Percentiles rank a stretch among this genome's conserved stretches.
These are phyloP conservation scores for Danielia oregonensis DNA, from an alignment of 805 yeast genomes.

Conservation along the genomic window DNA sequence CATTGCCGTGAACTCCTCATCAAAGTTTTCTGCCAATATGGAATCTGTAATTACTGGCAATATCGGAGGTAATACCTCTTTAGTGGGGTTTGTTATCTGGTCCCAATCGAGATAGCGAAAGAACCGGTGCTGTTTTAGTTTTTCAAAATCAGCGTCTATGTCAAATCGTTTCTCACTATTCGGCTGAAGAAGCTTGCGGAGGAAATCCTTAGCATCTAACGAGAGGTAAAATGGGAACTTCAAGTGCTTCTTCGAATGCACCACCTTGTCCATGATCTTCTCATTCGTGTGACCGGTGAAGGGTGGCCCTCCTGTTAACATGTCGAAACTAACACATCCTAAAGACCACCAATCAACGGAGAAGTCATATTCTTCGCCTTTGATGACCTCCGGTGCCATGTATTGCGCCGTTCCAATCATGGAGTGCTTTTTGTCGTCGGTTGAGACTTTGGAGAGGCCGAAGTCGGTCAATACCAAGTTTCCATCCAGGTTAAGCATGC, in stretches of 20 bases:
- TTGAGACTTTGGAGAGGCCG: conserved; percentile 38
- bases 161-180: conserved; percentile 58
- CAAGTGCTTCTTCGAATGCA: conserved; percentile 53
- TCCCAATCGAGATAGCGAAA: conserved; percentile 78
- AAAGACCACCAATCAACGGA: conserved; percentile 92
- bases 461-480: conserved; percentile 43
- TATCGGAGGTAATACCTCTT: conserved; percentile 63
- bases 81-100: conserved; percentile 46
- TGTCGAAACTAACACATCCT: conserved; percentile 77
- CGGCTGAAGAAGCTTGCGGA: conserved; percentile 62
- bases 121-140: conserved; percentile 62
- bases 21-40: conserved; percentile 79
- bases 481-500: conserved; percentile 40
- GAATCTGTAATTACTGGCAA: conserved; percentile 82
- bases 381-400: conserved; percentile 86
- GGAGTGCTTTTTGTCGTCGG: conserved; percentile 44
- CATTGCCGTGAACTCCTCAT: conserved; percentile 73
- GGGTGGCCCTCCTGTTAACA: conserved; percentile 84
- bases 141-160: conserved; percentile 50
- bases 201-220: conserved; percentile 73
- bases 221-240: conserved; percentile 73
- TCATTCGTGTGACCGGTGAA: conserved; percentile 81
- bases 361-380: conserved; percentile 72
- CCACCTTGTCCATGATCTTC: conserved; percentile 69
- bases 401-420: conserved; percentile 78